Conservation (phyloP, 345 rosid species). For the Gossypium australe region DNA sequence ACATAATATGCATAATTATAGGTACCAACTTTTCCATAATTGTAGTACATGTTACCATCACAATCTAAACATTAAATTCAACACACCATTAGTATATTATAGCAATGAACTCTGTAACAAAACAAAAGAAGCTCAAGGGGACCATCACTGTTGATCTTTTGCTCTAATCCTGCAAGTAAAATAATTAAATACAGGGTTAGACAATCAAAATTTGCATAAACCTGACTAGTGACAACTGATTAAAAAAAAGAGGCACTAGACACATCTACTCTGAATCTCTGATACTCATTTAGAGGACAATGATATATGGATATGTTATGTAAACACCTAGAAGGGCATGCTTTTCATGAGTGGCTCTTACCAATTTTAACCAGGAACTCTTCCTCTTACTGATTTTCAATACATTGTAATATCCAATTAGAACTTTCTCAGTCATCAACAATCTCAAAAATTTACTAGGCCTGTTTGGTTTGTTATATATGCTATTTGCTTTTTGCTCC, state of each 20-base stretch:
- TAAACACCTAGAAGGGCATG: neutral
- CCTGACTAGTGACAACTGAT: neutral
- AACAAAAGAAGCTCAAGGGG: neutral
- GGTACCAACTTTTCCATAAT: constrained; percentile 5
- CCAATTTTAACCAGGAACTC: neutral
- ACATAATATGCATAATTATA: neutral
- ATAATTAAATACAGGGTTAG: neutral
- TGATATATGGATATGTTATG: neutral
- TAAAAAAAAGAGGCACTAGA: neutral
- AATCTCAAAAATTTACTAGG: neutral
- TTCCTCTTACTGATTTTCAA: neutral
- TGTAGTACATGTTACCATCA: neutral
- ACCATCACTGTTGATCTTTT: neutral
- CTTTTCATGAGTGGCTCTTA: neutral
- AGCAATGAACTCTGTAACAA: neutral
- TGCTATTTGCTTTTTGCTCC: neutral
- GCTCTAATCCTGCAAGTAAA: constrained; percentile 8
- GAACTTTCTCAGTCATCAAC: neutral
- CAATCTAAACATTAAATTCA: neutral
- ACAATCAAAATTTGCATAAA: neutral
- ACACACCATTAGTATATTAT: neutral
- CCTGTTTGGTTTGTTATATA: neutral
- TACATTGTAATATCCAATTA: neutral
- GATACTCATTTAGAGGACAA: neutral
- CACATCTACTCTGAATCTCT: constrained; percentile 7